Evolutionary conservation across 495 filamentous ascomycete genomes (phyloP).

Genomic region (Margaritispora aquatica): DNA sequence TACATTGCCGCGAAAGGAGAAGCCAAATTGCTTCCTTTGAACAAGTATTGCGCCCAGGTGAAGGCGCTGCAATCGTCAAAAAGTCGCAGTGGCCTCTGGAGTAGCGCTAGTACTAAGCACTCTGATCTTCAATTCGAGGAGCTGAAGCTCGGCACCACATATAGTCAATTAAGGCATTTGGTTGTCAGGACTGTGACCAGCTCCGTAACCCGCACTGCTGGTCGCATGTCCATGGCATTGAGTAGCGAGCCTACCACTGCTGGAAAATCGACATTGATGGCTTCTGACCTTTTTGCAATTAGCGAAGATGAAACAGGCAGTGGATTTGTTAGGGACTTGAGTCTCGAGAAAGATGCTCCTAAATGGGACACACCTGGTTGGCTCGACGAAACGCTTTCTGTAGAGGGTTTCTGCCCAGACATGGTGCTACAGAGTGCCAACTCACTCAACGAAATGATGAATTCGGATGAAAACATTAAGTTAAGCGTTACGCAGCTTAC

Average conservation of each 20-base stretch:
- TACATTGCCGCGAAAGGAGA: conserved; percentile 23
- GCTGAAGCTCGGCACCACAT: conserved; percentile 25
- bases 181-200: conserved; percentile 29
- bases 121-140: conserved; percentile 28
- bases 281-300: conserved; percentile 10
- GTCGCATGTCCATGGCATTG: not conserved
- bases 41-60: conserved; percentile 20
- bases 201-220: conserved; percentile 29
- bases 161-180: conserved; percentile 24
- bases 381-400: conserved; percentile 24
- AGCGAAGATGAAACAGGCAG: conserved; percentile 11
- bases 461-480: conserved; percentile 22
- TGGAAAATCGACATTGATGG: not conserved
- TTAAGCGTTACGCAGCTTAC: conserved; percentile 23
- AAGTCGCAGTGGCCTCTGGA: not conserved
- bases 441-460: conserved; percentile 28
- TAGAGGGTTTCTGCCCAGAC: conserved; percentile 27
- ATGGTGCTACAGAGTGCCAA: conserved; percentile 10
- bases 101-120: not conserved
- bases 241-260: not conserved
- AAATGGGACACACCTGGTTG: conserved; percentile 25
- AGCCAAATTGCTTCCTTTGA: conserved; percentile 16
- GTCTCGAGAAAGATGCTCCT: conserved; percentile 20
- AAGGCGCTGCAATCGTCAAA: not conserved
- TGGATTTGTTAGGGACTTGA: not conserved